Evolutionary conservation across 169 alveolate genomes (phyloP).

Genomic region (Cryptosporidium meleagridis): DNA sequence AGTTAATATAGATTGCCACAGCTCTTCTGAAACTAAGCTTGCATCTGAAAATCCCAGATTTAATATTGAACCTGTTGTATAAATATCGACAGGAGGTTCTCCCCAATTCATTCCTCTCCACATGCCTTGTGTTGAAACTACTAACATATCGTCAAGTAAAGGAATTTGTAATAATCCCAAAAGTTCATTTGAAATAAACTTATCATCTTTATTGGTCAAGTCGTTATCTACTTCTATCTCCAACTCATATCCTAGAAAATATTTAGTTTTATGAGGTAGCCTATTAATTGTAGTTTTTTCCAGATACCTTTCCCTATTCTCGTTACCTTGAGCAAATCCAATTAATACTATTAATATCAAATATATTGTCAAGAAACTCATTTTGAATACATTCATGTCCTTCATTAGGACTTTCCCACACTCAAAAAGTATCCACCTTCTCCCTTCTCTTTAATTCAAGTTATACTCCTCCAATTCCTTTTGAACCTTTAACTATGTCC

Average conservation of each 20-base stretch:
- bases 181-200: conserved; percentile 32
- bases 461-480: not conserved
- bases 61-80: conserved; percentile 33
- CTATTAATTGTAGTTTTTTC: conserved; percentile 22
- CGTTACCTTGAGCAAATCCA: not conserved
- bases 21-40: not conserved
- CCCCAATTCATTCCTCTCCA: conserved; percentile 69
- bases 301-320: not conserved
- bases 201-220: not conserved
- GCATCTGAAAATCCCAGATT: not conserved
- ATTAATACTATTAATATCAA: not conserved
- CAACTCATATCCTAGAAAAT: conserved; percentile 33
- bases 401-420: not conserved
- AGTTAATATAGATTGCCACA: conserved; percentile 8
- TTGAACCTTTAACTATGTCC: too few relatives aligned
- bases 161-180: not conserved
- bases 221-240: not conserved
- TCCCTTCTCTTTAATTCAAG: not conserved
- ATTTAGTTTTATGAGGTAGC: conserved; percentile 24
- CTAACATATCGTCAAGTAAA: conserved; percentile 1
- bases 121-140: conserved; percentile 37
- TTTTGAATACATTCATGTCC: not conserved
- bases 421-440: not conserved
- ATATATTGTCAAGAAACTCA: not conserved
- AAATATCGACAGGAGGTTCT: conserved; percentile 29